Conservation (phyloP, 139 green algal species). For the Pleodorina starrii region DNA sequence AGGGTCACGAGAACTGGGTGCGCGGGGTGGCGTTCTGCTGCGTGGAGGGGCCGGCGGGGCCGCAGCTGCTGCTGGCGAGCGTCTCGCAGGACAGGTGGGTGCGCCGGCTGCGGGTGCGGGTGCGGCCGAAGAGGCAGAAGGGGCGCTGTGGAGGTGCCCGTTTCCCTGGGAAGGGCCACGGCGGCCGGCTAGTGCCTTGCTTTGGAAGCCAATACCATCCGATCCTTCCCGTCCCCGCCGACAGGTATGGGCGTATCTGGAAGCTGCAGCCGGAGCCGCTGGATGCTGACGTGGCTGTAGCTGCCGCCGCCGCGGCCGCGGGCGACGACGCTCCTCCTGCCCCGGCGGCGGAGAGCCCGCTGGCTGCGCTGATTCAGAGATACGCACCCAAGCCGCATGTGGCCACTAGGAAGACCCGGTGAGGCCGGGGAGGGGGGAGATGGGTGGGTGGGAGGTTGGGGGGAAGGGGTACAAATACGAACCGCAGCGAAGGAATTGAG, state of each 20-base stretch:
- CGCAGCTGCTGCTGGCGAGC: conserved; percentile 87
- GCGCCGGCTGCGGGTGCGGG: too few relatives aligned
- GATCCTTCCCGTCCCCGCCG: too few relatives aligned
- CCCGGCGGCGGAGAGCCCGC: not conserved
- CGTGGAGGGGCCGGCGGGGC: conserved; percentile 17
- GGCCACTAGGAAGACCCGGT: conserved; percentile 30
- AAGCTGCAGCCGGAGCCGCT: conserved; percentile 54
- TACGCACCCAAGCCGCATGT: conserved; percentile 73
- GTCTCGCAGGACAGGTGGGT: conserved; percentile 90
- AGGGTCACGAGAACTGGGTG: conserved; percentile 92
- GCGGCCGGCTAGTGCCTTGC: too few relatives aligned
- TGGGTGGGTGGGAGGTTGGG: not conserved
- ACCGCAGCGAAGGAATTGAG: not conserved
- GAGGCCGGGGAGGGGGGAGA: not conserved
- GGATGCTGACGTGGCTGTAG: too few relatives aligned
- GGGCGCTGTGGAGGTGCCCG: too few relatives aligned
- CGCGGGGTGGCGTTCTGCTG: conserved; percentile 79
- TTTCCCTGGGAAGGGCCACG: too few relatives aligned
- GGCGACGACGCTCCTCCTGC: too few relatives aligned
- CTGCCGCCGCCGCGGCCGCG: not conserved
- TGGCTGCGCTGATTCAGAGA: conserved; percentile 58
- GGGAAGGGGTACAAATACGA: not conserved
- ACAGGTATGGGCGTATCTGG: conserved; percentile 72
- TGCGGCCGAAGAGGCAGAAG: too few relatives aligned
- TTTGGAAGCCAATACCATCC: too few relatives aligned